These are phyloP conservation scores for Trichosporon sp. DNA, from an alignment of 1,284 basidiomycete genomes.

Conservation along the genomic window DNA sequence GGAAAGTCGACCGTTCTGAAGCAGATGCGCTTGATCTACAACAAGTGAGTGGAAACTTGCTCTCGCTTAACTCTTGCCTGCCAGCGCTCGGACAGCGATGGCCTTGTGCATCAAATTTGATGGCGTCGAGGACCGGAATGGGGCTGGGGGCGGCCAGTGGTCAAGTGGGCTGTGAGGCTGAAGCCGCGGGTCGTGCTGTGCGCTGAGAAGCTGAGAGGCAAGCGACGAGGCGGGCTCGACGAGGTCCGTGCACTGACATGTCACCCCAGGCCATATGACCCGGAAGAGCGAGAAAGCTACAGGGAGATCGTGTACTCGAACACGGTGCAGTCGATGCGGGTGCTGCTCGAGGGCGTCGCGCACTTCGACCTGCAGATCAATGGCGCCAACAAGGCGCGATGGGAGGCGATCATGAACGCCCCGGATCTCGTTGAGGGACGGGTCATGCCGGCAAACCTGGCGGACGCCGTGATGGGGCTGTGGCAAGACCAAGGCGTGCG, in stretches of 20 bases:
- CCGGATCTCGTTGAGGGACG: slow-evolving; percentile 83
- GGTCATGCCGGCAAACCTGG: slow-evolving; percentile 68
- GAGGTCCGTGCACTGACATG: slow-evolving; percentile 8
- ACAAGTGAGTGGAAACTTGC: slow-evolving; percentile 36
- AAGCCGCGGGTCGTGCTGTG: not conserved
- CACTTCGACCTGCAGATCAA: slow-evolving; percentile 63
- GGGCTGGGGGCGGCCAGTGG: not conserved
- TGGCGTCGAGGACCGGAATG: not conserved
- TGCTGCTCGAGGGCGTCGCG: slow-evolving; percentile 89
- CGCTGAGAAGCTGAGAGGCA: not conserved
- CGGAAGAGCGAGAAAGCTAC: slow-evolving; percentile 87
- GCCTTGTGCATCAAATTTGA: not conserved
- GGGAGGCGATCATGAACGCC: slow-evolving; percentile 69
- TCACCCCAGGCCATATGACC: slow-evolving; percentile 64
- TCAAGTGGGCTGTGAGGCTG: not conserved
- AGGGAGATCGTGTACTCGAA: slow-evolving; percentile 97
- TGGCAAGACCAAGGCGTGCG: slow-evolving; percentile 86
- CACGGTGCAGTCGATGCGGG: slow-evolving; percentile 93
- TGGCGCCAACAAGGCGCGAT: slow-evolving; percentile 68
- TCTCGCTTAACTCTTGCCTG: not conserved
- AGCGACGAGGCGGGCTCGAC: not conserved
- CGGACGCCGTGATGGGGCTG: slow-evolving; percentile 74
- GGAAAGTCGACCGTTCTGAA: slow-evolving; percentile 87
- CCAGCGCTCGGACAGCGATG: not conserved
- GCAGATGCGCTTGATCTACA: slow-evolving; percentile 95